Conservation (phyloP, 108 stramenopile species). For the Bacterosira constricta region DNA sequence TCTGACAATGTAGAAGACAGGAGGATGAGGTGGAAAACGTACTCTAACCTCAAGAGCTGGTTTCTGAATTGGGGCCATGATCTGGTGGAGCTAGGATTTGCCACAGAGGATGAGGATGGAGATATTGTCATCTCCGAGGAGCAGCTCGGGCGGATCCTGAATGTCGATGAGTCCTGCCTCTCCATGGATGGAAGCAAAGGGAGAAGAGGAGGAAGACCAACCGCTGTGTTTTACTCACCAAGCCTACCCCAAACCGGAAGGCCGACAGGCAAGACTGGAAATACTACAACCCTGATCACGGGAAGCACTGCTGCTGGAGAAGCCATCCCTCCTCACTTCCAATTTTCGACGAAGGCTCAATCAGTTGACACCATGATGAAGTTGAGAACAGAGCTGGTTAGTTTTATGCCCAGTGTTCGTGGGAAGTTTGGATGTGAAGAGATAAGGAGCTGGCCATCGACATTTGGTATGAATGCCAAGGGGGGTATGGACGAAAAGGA, state of each 20-base stretch:
- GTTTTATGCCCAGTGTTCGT: not conserved
- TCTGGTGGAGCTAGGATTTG: not conserved
- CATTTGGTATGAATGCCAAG: constrained; percentile 3
- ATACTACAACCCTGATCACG: constrained; percentile 17
- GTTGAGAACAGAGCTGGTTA: not conserved
- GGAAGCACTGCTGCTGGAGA: constrained; percentile 18
- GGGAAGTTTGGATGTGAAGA: not conserved
- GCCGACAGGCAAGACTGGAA: constrained; percentile 5
- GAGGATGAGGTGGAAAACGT: not conserved
- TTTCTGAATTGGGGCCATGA: not conserved
- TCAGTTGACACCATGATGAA: constrained; percentile 18
- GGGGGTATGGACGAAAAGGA: not conserved
- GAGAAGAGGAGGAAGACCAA: constrained; percentile 27
- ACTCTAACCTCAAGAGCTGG: not conserved
- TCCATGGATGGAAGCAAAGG: constrained; percentile 17
- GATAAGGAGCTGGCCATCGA: not conserved
- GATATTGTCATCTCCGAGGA: constrained; percentile 1
- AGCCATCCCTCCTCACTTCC: constrained; percentile 15
- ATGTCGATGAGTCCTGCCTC: constrained; percentile 21
- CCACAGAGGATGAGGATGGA: constrained; percentile 18
- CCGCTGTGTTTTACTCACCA: constrained; percentile 9
- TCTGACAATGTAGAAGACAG: not conserved
- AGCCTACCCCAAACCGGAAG: constrained; percentile 6
- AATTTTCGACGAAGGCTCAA: constrained; percentile 18
- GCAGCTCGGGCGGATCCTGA: constrained; percentile 14